Evolutionary conservation across 192 early-diverging fungal genomes (phyloP), one percentile per base, ranked within the genome.

Genomic region (Backusella luteola): DNA sequence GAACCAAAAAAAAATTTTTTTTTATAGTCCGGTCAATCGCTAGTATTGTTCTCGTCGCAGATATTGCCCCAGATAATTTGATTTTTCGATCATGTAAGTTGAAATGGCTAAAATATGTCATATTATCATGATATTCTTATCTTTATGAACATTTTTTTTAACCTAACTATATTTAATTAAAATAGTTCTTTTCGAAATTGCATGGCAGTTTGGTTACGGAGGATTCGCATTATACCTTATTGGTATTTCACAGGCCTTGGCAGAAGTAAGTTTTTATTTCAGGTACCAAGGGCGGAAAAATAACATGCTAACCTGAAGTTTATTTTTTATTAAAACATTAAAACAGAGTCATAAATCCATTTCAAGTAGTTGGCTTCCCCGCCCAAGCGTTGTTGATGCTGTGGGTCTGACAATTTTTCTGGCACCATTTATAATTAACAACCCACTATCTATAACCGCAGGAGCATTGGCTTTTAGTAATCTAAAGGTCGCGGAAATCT

Each of bases 201-300:
- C 73, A 72, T 79, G 78, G 78, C 73, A 79, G 44, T 75, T 53
- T 59, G 78, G 78, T 0, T 79, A 71, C 72, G 56, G 46, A 23
- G 78, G 66, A 2, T 79, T 68, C 52, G 69, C 74, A 15, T 56
- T 79, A 0, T 79, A 79, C 34, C 53, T 75, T 14, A 38, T 79
- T 41, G 78, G 78, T 21, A 79, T 79, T 75, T 73, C 74, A 39
- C 78, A 75, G 59, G 75, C 78, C 34, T 52, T 79, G n/a, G 67
- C 78, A 59, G 78, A 75, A 32, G 78, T 79, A 79, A 36, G 70
- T 42, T 66, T 41, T 56, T 11, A 23, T 23, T 23, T 23, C 8
- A 8, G 2, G 8, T 17, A 14, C 6, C 8, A 56, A 21, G 4
- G 19, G n/a, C n/a, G 6, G 9, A 56, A 23, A 3, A 56, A 23